Base-by-base conservation (phyloP, 495 filamentous ascomycete genomes). In the Lasiosphaeris hirsuta region DNA sequence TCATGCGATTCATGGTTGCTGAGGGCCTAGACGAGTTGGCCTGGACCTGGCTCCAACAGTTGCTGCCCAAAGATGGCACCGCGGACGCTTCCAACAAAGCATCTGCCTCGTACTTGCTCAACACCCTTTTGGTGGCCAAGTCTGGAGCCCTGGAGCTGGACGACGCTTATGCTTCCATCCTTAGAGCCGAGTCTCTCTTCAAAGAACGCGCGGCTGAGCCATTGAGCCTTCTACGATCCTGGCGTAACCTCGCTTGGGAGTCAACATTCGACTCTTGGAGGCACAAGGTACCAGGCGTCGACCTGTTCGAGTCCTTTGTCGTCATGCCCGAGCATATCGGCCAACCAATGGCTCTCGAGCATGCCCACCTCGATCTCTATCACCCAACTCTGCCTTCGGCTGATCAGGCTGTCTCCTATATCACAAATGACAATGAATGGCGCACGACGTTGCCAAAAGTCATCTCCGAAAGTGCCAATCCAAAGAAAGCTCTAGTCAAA, bases 1-100 rank as follows among this genome's bases (percentile, higher is more conserved):
- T 83, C 1, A 23, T 80, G 18, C 70, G 62, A 1, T 82, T 81
- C 63, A 66, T 83, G 53, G 69, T 80, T n/a, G 78, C 76, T 37
- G 79, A 83, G 49, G 73, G 72, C 17, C 64, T 75, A 1, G 71
- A 80, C 7, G 69, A 74, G 13, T 59, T 78, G 1, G 63, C 69
- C 11, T 76, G 70, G 70, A 51, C 18, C 5, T 84, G 81, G 81
- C 47, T 77, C 5, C 62, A 65, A 15, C 69, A 65, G 0, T 50
- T 75, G 0, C 41, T 66, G 36, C 36, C 54, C 40, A n/a, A 50
- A 7, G 60, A 65, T 7, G 50, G 50, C 9, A 30, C 23, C 5
- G 2, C 23, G 23, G 23, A 30, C 5, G 23, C 2, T 30, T 30
- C 23, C 23, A 38, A 33, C 11, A 30, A 18, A 19, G 15, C n/a